Evolutionary conservation across 2,329 filamentous ascomycete species (phyloP), one percentile per base, ranked within the genome.

Genomic region (Calonectria henricotiae): DNA sequence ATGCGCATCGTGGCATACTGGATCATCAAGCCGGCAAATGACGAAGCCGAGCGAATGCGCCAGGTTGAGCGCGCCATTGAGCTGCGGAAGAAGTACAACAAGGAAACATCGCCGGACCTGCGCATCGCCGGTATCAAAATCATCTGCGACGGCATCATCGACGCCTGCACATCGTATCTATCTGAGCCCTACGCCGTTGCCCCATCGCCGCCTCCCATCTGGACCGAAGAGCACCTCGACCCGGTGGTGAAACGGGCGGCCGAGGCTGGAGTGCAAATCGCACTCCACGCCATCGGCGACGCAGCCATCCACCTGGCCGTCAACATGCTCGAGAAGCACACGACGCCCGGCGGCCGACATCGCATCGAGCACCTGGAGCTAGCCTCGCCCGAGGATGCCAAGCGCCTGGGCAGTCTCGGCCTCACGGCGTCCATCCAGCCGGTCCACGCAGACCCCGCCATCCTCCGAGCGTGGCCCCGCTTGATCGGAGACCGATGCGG

Each of bases 341-440:
- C 79, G 1, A 81, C 77, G 70, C 83, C 86, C 0, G 83, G 82
- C 2, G 83, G 85, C 12, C 83, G 90, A 5, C 90, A 91, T 65
- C 85, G 90, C 27, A 89, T 92, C 75, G 90, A 92, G 79, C 90
- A 92, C 75, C 81, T 92, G 7, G 90, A 92, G 78, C 83, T 91
- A 35, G 84, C 89, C 0, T 84, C 84, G 0, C 84, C 85, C 1
- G 83, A 84, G 67, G 90, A 91, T 74, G 90, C 88, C 1, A 82
- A 81, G 20, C 83, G 89, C 1, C 83, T 92, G 2, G 90, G 89
- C 0, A 74, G 80, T 25, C 80, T 90, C 1, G 88, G 89, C 55
- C 88, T 92, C 80, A 89, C 87, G 5, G 88, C 88, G 0, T 88
- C 86, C 2, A 83, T 90, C 37, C 87, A 89, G 72, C 86, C 88